phyloP scores from a whole-genome alignment of 2,329 filamentous ascomycete species.

The Fusarium succisae region DNA sequence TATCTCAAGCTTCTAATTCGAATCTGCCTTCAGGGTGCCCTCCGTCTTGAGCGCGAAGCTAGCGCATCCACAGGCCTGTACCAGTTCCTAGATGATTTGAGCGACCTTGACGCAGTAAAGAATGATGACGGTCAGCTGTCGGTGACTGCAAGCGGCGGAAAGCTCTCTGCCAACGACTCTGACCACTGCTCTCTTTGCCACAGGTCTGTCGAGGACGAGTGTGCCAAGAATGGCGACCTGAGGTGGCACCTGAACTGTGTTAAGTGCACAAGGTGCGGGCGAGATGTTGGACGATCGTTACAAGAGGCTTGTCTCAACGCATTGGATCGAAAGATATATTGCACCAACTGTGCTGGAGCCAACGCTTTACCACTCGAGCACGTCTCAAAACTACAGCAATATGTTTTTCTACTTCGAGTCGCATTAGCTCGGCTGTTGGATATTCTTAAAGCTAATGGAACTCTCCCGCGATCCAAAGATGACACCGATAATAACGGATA shows the following conservation, averaged over 20 bases:
- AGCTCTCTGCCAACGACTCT: slow-evolving; percentile 77
- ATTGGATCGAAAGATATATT: slow-evolving; percentile 75
- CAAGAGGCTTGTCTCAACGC: slow-evolving; percentile 77
- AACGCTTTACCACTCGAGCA: slow-evolving; percentile 69
- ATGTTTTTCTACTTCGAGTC: slow-evolving; percentile 90
- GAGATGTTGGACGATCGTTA: slow-evolving; percentile 74
- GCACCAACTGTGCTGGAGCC: slow-evolving; percentile 70
- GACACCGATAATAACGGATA: slow-evolving; percentile 59
- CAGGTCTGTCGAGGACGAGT: slow-evolving; percentile 94
- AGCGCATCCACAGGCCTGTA: slow-evolving; percentile 78
- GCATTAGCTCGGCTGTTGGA: slow-evolving; percentile 89
- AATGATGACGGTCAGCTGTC: slow-evolving; percentile 75
- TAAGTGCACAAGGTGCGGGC: slow-evolving; percentile 72
- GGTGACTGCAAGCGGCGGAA: slow-evolving; percentile 70
- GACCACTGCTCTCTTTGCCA: slow-evolving; percentile 86
- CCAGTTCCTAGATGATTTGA: slow-evolving; percentile 84
- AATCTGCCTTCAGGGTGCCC: slow-evolving; percentile 92
- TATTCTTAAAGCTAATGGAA: slow-evolving; percentile 84
- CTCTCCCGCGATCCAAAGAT: slow-evolving; percentile 80
- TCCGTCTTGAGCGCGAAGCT: slow-evolving; percentile 89
- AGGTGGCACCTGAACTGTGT: slow-evolving; percentile 89
- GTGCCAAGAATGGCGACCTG: slow-evolving; percentile 76
- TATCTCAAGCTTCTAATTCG: slow-evolving; percentile 97
- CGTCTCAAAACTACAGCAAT: slow-evolving; percentile 90
- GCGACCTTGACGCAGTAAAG: slow-evolving; percentile 81